Evolutionary conservation across 2,329 filamentous ascomycete species (phyloP).

Genomic region (Fonsecaea pedrosoi): DNA sequence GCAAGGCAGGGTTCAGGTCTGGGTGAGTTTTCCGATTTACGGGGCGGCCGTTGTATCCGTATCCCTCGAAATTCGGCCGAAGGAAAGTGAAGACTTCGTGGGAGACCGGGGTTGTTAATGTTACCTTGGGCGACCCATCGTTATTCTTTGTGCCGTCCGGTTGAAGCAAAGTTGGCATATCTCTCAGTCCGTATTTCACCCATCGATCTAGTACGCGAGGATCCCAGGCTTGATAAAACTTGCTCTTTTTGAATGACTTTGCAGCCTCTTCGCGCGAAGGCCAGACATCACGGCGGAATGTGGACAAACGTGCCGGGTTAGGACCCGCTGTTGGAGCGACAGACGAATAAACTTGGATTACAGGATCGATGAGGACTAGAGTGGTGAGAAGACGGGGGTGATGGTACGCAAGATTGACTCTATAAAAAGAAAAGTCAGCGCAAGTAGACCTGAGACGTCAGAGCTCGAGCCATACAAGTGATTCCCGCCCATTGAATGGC

Average conservation of each 20-base stretch:
- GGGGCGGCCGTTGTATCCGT: conserved; percentile 54
- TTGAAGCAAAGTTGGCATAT: conserved; percentile 67
- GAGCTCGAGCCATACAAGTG: conserved; percentile 54
- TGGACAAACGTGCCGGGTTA: conserved; percentile 71
- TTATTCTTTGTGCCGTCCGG: conserved; percentile 57
- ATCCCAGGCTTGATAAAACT: conserved; percentile 86
- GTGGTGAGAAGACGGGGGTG: conserved; percentile 78
- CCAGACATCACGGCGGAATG: conserved; percentile 80
- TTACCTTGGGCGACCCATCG: conserved; percentile 63
- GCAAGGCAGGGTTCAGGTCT: conserved; percentile 51
- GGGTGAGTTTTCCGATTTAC: conserved; percentile 52
- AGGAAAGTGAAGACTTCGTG: conserved; percentile 73
- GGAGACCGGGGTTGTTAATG: conserved; percentile 78
- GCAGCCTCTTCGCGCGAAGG: conserved; percentile 74
- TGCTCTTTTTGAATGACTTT: conserved; percentile 68
- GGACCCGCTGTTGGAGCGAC: conserved; percentile 45
- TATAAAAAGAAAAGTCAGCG: conserved; percentile 18
- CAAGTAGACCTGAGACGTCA: not conserved
- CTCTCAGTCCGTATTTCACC: conserved; percentile 76
- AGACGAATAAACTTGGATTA: conserved; percentile 47
- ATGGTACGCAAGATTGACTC: conserved; percentile 54
- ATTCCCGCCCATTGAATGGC: conserved; percentile 80
- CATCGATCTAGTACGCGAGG: conserved; percentile 76
- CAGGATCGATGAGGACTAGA: conserved; percentile 74
- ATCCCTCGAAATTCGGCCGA: conserved; percentile 65